Base-by-base conservation (phyloP, 2,329 filamentous ascomycete genomes). In the Lizonia empirigonia region DNA sequence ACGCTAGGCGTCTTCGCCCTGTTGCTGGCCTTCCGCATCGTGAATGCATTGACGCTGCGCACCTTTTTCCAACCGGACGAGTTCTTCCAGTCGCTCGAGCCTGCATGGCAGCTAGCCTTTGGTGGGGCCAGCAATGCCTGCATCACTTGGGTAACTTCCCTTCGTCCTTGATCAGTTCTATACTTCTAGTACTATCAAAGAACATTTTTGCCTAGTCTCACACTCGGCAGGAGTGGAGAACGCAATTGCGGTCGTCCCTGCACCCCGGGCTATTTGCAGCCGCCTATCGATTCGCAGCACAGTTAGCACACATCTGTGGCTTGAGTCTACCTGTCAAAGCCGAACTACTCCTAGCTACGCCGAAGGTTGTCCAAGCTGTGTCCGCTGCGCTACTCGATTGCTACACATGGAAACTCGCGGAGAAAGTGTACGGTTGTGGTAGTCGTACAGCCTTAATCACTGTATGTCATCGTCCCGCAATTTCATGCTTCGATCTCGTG, bases 11-110 rank as follows among this genome's bases (percentile, higher is more conserved):
- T 68, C 47, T 63, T 72, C 42, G 56, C 63, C 9, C 57, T 69
- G 54, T 60, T 85, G 40, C 62, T 97, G 60, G 79, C 84, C 32
- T 82, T 96, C 57, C 90, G 94, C 46, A 81, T 93, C 58, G 72
- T 89, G 70, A 96, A 96, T 76, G 86, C 91, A 24, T 80, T 94
- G 63, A 85, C 81, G 56, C 79, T 95, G 50, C 80, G 84, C 59
- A 97, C 94, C 16, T 99, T 97, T 73, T 99, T 99, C 77, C 94
- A 99, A 74, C 94, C 94, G 22, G 94, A 99, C 77, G 94, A 99
- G 74, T 97, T 90, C 78, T 99, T 94, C 68, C 94, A 99, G 71
- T 89, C 91, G 1, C 83, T 97, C 35, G 94, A 99, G 77, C 93
- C 94, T 44, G 94, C 94, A 60, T 97, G 93, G 92, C 80, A 86